phyloP scores from a whole-genome alignment of 108 stramenopile species.

The Nitzschia sp. region DNA sequence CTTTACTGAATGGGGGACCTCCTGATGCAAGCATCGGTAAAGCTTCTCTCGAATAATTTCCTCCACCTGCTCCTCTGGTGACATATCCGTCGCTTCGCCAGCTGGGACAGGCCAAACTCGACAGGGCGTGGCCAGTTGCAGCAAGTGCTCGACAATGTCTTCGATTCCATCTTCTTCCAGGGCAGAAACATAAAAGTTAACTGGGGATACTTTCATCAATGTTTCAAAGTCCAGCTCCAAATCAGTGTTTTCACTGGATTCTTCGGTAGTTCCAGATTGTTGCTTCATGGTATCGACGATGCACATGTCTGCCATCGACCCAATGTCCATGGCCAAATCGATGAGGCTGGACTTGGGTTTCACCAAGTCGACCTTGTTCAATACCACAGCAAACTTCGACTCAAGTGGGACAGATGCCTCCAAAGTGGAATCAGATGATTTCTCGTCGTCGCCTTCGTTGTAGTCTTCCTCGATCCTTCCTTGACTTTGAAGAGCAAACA shows the following conservation, averaged over 20 bases:
- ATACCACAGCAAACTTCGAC: slow-evolving; percentile 74
- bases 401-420: background rate
- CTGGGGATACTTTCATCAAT: slow-evolving; percentile 51
- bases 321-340: slow-evolving; percentile 67
- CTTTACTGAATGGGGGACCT: slow-evolving; percentile 44
- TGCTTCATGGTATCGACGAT: slow-evolving; percentile 22
- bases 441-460: slow-evolving; percentile 20
- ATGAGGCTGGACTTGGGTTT: slow-evolving; percentile 80
- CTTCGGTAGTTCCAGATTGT: background rate
- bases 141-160: slow-evolving; percentile 72
- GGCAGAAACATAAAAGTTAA: slow-evolving; percentile 69
- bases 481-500: slow-evolving; percentile 48
- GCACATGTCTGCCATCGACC: slow-evolving; percentile 65
- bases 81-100: slow-evolving; percentile 57
- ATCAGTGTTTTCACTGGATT: background rate
- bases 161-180: slow-evolving; percentile 78
- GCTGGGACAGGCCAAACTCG: slow-evolving; percentile 62
- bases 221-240: slow-evolving; percentile 21
- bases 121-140: slow-evolving; percentile 68
- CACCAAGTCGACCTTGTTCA: slow-evolving; percentile 93
- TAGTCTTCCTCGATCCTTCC: slow-evolving; percentile 59
- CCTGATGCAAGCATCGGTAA: slow-evolving; percentile 80
- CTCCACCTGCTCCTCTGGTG: slow-evolving; percentile 64
- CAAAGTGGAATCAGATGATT: background rate
- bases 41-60: slow-evolving; percentile 90